Conservation (phyloP, 495 filamentous ascomycete genomes). For the Podospora anserina region DNA sequence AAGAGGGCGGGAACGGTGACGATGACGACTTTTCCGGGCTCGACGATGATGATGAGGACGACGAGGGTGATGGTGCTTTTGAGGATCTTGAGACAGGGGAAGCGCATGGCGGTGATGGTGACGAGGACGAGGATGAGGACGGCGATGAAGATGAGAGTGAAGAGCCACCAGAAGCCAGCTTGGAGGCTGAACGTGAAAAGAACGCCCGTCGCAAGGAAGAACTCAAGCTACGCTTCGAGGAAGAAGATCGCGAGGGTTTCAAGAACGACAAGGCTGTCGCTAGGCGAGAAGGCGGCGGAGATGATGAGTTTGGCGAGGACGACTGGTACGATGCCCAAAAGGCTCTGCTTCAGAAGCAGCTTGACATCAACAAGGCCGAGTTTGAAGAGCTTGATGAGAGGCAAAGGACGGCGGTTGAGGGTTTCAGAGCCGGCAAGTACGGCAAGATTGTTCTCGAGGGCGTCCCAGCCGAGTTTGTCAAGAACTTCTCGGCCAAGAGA, state of each 20-base stretch:
- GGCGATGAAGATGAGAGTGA: conserved; percentile 19
- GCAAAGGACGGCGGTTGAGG: conserved; percentile 78
- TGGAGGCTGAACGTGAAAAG: conserved; percentile 72
- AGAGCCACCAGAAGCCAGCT: conserved; percentile 34
- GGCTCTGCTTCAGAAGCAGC: conserved; percentile 87
- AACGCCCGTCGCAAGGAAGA: conserved; percentile 94
- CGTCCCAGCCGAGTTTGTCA: conserved; percentile 87
- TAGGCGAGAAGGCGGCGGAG: conserved; percentile 56
- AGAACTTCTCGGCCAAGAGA: conserved; percentile 77
- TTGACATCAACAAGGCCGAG: conserved; percentile 89
- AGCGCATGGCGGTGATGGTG: conserved; percentile 38
- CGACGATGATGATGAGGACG: conserved; percentile 64
- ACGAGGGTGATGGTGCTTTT: conserved; percentile 86
- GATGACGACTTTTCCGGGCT: conserved; percentile 64
- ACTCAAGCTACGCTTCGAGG: conserved; percentile 88
- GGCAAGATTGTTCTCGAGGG: conserved; percentile 82
- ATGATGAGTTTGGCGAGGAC: conserved; percentile 87
- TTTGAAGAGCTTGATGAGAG: conserved; percentile 79
- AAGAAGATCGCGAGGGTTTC: conserved; percentile 93
- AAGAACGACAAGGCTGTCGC: conserved; percentile 76
- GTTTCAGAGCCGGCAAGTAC: conserved; percentile 89
- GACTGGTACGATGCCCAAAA: conserved; percentile 99
- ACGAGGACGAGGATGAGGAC: conserved; percentile 31
- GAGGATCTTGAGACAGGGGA: conserved; percentile 85
- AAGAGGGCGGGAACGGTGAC: conserved; percentile 49